These are phyloP conservation scores for Pyrenochaeta sp. DNA, from an alignment of 2,329 filamentous ascomycete species.

Conservation along the genomic window DNA sequence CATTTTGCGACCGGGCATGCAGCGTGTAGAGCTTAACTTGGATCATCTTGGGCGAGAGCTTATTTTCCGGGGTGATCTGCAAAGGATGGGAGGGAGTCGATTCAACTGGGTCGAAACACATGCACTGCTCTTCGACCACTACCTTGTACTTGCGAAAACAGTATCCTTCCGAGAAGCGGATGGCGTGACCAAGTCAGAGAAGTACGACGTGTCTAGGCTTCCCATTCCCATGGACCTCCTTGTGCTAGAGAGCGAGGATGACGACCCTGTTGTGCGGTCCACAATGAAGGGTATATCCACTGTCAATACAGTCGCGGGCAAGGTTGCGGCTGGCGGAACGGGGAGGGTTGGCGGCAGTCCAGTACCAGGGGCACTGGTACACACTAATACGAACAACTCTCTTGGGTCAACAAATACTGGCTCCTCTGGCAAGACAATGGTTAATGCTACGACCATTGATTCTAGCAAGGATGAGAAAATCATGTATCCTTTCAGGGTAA, in stretches of 20 bases:
- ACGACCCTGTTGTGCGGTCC: conserved; percentile 86
- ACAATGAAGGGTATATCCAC: conserved; percentile 74
- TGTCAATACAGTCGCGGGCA: conserved; percentile 59
- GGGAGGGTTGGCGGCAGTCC: conserved; percentile 56
- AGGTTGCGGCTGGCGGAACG: conserved; percentile 56
- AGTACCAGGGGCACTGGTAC: conserved; percentile 65
- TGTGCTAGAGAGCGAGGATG: conserved; percentile 89
- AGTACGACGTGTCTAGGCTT: conserved; percentile 92
- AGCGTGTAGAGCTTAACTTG: conserved; percentile 83
- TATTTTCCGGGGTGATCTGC: conserved; percentile 87
- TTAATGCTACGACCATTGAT: conserved; percentile 60
- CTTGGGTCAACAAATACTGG: conserved; percentile 55
- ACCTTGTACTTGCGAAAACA: conserved; percentile 88
- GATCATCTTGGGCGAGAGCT: conserved; percentile 93
- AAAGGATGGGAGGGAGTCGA: conserved; percentile 85
- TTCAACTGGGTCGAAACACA: conserved; percentile 96
- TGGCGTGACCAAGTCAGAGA: conserved; percentile 76
- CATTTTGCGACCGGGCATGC: conserved; percentile 85
- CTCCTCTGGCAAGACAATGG: conserved; percentile 61
- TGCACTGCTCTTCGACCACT: conserved; percentile 94
- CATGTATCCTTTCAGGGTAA: conserved; percentile 92
- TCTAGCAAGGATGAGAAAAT: conserved; percentile 74
- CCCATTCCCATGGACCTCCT: conserved; percentile 97
- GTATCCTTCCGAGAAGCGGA: conserved; percentile 73
- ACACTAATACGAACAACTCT: conserved; percentile 74